Evolutionary conservation across 2,329 filamentous ascomycete species (phyloP), one percentile per base, ranked within the genome.

Genomic region (Sphaerulina vaccinii): DNA sequence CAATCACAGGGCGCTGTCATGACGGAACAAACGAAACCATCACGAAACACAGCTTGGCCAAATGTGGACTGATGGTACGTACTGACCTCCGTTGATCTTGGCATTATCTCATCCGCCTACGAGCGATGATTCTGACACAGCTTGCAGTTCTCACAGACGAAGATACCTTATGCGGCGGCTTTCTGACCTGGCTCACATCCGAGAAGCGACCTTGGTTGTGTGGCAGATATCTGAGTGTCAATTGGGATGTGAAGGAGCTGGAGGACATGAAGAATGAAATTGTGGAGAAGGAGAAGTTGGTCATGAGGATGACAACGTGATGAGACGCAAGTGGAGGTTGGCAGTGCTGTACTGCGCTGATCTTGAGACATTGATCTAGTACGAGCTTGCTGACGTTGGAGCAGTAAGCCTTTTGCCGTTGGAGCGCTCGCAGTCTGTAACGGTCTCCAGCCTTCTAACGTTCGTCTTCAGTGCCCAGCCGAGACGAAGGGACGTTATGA

Each of bases 211-310:
- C 47, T 24, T 52, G 50, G 50, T 37, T 52, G 37, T 36, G 33
- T 19, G 55, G 52, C 2, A 46, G 55, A 19, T 57, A 54, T 38
- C 19, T 55, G 6, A 47, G 38, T 18, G 45, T 29, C 16, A 57
- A 55, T 4, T 57, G 55, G 55, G 55, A 57, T 29, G 42, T 49
- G 16, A 36, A 55, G 19, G 52, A 57, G 33, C 44, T 57, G 3
- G 52, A 54, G 18, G 45, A 18, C 3, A 51, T 21, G 44, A 52
- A 57, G 10, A 45, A 50, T 13, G 50, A 54, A 10, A 57, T 57
- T 13, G 41, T 49, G 4, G 48, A 45, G 19, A 44, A 41, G 11
- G 52, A 57, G 42, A 50, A 55, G 44, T 36, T 57, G 23, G 54
- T 39, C n/a, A 46, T 57, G 41, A 50, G 52, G 16, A 54, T 57